Evolutionary conservation across 768 basidiomycete genomes (phyloP), one percentile per base, ranked within the genome.

Genomic region (Mycena epipterygia): DNA sequence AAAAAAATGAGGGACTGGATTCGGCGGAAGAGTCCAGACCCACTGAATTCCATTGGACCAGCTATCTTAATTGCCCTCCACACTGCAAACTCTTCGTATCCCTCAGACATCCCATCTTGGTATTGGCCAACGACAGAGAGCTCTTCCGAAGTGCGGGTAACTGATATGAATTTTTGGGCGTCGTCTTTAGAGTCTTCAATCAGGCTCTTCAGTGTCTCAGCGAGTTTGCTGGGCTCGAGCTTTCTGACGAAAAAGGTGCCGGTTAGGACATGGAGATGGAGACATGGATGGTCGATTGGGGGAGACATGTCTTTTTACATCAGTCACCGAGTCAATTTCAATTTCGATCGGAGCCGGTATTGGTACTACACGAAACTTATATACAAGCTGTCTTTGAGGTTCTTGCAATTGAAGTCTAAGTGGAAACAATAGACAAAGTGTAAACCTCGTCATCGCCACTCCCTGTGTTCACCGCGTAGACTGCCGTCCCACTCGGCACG

Each of bases 1-100:
- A 25, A 42, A 25, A 25, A 64, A 39, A 46, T 57, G 9, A 58
- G 48, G 64, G 41, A 32, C 32, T 61, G 25, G 33, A 42, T 53
- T 44, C 19, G n/a, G 59, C 46, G 13, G 16, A 39, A 29, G 5
- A 13, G 19, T 23, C 12, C 32, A 32, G n/a, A 75, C 83, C 66
- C 56, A 89, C 90, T 84, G 70, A 91, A 91, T 71, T 90, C 88
- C 89, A 92, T 89, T 3, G 90, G 90, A 4, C 91, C 91, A 39
- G 81, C 83, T 44, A 93, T 89, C 77, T 88, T 89, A 68, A 92
- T 88, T 74, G 88, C 88, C 73, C 79, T 83, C 90, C 90, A 91
- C 1, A 81, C 81, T 27, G 84, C 83, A 33, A 83, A 78, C 44
- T 85, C 80, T 62, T 78, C 76, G 64, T 80, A 81, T 21, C 58